phyloP scores from a whole-genome alignment of 768 basidiomycete genomes.

The Russula lepida region DNA sequence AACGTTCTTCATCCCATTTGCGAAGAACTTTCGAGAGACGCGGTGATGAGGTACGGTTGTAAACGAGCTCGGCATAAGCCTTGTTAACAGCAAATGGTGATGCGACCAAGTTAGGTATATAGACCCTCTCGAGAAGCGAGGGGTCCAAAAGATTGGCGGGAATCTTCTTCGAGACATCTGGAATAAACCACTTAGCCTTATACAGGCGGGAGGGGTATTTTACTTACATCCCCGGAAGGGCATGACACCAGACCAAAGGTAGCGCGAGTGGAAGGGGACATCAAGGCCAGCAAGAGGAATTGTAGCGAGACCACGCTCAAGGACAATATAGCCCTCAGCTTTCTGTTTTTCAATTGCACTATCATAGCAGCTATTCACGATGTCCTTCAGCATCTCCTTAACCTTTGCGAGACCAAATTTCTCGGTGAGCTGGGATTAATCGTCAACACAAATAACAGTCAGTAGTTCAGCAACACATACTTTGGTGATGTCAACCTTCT shows the following conservation, averaged over 20 bases:
- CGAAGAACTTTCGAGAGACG: constrained; percentile 91
- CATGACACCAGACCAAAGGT: constrained; percentile 97
- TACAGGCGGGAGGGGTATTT: neutral
- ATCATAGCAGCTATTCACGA: constrained; percentile 73
- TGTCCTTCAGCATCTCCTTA: constrained; percentile 91
- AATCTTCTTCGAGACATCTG: constrained; percentile 97
- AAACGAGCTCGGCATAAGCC: constrained; percentile 90
- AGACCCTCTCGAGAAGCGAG: constrained; percentile 88
- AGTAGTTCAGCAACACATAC: constrained; percentile 30
- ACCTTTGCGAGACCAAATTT: constrained; percentile 86
- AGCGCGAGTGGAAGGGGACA: constrained; percentile 98
- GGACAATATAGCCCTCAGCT: constrained; percentile 79
- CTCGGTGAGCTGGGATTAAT: constrained; percentile 60
- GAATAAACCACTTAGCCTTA: neutral
- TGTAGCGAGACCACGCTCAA: constrained; percentile 95
- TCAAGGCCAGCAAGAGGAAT: constrained; percentile 96
- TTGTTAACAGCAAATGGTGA: constrained; percentile 75
- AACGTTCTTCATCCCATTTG: constrained; percentile 87
- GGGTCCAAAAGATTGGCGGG: constrained; percentile 86
- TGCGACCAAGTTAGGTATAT: constrained; percentile 95
- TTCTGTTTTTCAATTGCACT: constrained; percentile 72
- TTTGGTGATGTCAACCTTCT: constrained; percentile 91
- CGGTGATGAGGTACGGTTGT: constrained; percentile 93
- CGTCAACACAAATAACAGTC: neutral
- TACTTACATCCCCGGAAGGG: constrained; percentile 90